Conservation (phyloP, 2,329 filamentous ascomycete genomes). For the Trichoderma afroharzianum region DNA sequence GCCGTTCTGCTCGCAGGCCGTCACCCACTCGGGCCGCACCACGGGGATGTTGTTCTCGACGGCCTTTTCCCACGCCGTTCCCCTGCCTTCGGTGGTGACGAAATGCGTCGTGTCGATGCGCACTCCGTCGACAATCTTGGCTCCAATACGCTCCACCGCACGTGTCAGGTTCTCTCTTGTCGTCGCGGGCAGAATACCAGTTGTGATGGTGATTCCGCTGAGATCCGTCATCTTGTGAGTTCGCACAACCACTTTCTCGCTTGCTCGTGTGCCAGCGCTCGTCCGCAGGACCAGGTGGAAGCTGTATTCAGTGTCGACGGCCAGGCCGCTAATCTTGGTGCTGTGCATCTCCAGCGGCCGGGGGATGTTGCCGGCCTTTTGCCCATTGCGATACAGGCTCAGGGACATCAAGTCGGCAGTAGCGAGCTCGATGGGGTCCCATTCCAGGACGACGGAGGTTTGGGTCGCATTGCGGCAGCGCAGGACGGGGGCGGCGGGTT, state of each 20-base stretch:
- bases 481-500: conserved; percentile 72
- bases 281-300: conserved; percentile 93
- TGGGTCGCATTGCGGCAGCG: conserved; percentile 96
- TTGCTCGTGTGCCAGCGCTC: conserved; percentile 80
- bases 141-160: conserved; percentile 84
- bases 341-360: conserved; percentile 81
- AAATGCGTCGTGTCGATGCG: conserved; percentile 98
- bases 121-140: conserved; percentile 83
- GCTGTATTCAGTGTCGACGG: conserved; percentile 93
- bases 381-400: conserved; percentile 89
- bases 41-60: conserved; percentile 98
- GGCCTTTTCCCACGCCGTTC: conserved; percentile 90
- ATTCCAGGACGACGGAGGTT: conserved; percentile 96
- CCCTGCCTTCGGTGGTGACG: conserved; percentile 89
- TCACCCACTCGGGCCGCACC: conserved; percentile 93
- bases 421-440: conserved; percentile 90
- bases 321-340: conserved; percentile 94
- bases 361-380: conserved; percentile 94
- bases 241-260: conserved; percentile 77
- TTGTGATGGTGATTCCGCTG: conserved; percentile 90
- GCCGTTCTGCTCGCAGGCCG: conserved; percentile 91
- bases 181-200: conserved; percentile 74
- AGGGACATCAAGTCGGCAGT: conserved; percentile 88
- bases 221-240: conserved; percentile 99
- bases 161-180: conserved; percentile 68